Evolutionary conservation across 306 rosid genomes (phyloP).

Genomic region (Quillaja saponaria): DNA sequence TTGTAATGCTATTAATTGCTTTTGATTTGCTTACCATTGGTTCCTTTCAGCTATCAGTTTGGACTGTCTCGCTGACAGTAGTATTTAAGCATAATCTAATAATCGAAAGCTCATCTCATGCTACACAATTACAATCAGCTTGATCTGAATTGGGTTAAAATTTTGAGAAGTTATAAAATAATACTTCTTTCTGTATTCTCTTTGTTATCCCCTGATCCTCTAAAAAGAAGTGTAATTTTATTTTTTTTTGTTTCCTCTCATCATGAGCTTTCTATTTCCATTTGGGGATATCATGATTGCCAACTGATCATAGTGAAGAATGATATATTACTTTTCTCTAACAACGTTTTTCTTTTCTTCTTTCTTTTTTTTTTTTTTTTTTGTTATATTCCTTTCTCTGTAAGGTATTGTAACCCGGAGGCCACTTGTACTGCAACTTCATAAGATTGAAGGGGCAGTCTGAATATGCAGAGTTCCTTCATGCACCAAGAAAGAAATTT

Average conservation of each 20-base stretch:
- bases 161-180: neutral
- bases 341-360: neutral
- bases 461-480: slow-evolving; percentile 98
- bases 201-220: neutral
- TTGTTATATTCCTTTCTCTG: slow-evolving; percentile 16
- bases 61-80: neutral
- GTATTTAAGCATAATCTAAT: neutral
- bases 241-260: neutral
- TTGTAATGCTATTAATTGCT: neutral
- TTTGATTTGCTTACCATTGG: neutral
- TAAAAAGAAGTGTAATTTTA: neutral
- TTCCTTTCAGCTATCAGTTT: slow-evolving; percentile 22
- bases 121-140: slow-evolving; percentile 8
- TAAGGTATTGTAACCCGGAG: slow-evolving; percentile 95
- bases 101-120: slow-evolving; percentile 12
- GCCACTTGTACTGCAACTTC: slow-evolving; percentile 95
- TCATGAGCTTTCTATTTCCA: neutral
- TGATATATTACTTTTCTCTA: no score
- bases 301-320: neutral
- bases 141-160: neutral
- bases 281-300: neutral
- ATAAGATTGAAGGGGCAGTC: slow-evolving; percentile 69
- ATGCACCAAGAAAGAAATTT: slow-evolving; percentile 73
- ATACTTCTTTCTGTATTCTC: neutral
- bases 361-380: neutral